phyloP scores from a whole-genome alignment of 73 alveolate genomes.

The Chromera velia region DNA sequence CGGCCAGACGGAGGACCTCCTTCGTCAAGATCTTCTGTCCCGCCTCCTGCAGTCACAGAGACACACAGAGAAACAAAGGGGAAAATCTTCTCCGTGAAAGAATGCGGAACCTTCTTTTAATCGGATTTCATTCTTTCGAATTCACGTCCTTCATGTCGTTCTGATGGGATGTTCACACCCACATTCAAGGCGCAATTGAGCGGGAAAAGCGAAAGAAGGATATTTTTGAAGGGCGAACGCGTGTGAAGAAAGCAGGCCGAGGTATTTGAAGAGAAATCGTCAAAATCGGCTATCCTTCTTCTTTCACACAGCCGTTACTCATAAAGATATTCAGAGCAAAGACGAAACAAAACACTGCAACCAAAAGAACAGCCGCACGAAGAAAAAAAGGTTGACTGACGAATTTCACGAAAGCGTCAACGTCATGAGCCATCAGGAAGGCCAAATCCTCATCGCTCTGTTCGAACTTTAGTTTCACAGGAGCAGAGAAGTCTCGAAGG shows the following conservation, averaged over 20 bases:
- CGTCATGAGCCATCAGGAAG: slow-evolving; percentile 27
- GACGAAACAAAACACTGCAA: background rate
- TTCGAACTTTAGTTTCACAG: slow-evolving; percentile 15
- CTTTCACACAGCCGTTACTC: background rate
- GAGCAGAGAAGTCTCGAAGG: slow-evolving; percentile 35
- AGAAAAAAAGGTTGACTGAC: background rate
- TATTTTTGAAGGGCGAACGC: background rate
- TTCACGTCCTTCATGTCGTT: too few species aligned
- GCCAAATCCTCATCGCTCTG: slow-evolving; percentile 16
- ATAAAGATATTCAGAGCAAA: background rate
- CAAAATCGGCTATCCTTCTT: background rate
- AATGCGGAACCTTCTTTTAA: too few species aligned
- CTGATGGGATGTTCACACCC: too few species aligned
- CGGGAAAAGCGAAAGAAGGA: too few species aligned
- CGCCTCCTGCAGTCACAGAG: too few species aligned
- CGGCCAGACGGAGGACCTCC: too few species aligned
- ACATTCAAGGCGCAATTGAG: too few species aligned
- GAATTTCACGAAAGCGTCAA: slow-evolving; percentile 28
- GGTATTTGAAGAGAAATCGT: background rate
- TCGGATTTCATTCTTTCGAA: too few species aligned
- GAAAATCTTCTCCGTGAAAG: too few species aligned
- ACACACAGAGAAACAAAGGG: too few species aligned
- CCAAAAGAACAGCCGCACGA: background rate
- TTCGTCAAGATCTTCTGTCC: background rate
- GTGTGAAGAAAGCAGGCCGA: background rate